phyloP scores from a whole-genome alignment of 805 yeast species.

The Isabelozyma rhagii region DNA sequence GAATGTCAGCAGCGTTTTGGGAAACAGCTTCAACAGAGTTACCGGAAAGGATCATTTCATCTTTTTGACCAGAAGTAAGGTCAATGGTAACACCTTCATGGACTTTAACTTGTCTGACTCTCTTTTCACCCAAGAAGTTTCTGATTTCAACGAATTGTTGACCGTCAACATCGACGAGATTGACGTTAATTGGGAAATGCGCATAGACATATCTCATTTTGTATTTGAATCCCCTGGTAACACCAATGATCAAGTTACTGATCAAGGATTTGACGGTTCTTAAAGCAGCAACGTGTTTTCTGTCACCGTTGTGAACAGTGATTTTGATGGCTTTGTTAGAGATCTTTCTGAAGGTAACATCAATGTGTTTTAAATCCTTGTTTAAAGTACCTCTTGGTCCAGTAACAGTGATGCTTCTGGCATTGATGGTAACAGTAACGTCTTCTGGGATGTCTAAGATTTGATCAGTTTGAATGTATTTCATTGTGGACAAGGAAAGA shows the following conservation, averaged over 20 bases:
- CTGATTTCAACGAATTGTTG: slow-evolving; percentile 84
- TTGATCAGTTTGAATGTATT: slow-evolving; percentile 87
- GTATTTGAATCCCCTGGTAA: slow-evolving; percentile 98
- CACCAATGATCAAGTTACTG: slow-evolving; percentile 95
- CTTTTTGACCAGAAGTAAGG: slow-evolving; percentile 83
- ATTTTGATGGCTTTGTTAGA: slow-evolving; percentile 73
- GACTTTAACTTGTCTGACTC: slow-evolving; percentile 84
- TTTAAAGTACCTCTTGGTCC: slow-evolving; percentile 97
- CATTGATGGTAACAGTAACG: slow-evolving; percentile 85
- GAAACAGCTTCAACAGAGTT: slow-evolving; percentile 97
- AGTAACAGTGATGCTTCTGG: slow-evolving; percentile 84
- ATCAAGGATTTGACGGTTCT: slow-evolving; percentile 97
- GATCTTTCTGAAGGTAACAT: slow-evolving; percentile 86
- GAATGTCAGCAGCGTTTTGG: slow-evolving; percentile 97
- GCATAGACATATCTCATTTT: slow-evolving; percentile 99
- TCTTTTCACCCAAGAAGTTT: slow-evolving; percentile 99
- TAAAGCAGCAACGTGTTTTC: slow-evolving; percentile 99
- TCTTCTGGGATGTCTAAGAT: slow-evolving; percentile 84
- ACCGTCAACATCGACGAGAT: slow-evolving; percentile 79
- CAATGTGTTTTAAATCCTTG: slow-evolving; percentile 92
- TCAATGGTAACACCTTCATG: slow-evolving; percentile 87
- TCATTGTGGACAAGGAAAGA: slow-evolving; percentile 40
- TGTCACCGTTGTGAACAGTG: slow-evolving; percentile 97
- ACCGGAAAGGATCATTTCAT: slow-evolving; percentile 89
- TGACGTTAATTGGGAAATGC: slow-evolving; percentile 99